These are phyloP conservation scores for Physcia stellaris DNA, from an alignment of 495 filamentous ascomycete species.

Conservation along the genomic window DNA sequence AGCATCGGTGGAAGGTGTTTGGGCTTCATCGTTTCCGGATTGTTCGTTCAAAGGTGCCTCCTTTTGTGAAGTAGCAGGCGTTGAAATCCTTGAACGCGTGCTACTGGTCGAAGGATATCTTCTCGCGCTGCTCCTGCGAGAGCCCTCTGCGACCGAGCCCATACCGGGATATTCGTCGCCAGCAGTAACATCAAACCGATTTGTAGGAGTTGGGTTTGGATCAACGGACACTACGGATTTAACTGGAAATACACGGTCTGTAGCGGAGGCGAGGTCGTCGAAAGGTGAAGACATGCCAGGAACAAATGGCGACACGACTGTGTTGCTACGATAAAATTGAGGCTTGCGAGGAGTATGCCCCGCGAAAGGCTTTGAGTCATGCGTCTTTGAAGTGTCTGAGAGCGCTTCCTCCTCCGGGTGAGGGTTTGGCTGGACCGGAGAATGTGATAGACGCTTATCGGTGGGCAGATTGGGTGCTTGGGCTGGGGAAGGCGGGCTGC, in stretches of 20 bases:
- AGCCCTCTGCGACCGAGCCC: constrained; percentile 5
- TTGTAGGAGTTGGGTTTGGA: constrained; percentile 22
- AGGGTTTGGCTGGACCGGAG: not conserved
- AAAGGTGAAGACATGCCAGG: constrained; percentile 11
- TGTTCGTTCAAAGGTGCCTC: constrained; percentile 8
- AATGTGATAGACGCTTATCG: not conserved
- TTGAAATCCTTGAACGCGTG: no score
- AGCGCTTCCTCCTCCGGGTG: no score
- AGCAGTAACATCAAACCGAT: constrained; percentile 5
- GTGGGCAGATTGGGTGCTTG: no score
- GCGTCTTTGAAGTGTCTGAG: not conserved
- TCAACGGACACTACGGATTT: constrained; percentile 67
- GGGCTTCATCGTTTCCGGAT: not conserved
- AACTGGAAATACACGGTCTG: constrained; percentile 73
- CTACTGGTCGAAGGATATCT: no score
- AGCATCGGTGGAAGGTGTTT: not conserved
- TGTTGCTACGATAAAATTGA: not conserved
- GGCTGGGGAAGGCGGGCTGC: no score
- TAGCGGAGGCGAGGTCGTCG: constrained; percentile 27
- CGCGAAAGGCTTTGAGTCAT: not conserved
- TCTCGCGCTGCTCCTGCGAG: constrained; percentile 5
- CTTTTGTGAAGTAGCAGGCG: not conserved
- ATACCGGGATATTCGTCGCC: constrained; percentile 15
- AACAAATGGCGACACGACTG: constrained; percentile 3
- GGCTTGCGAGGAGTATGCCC: not conserved